Evolutionary conservation across 2,329 filamentous ascomycete genomes (phyloP).

Genomic region (Elsinoe ampelina): DNA sequence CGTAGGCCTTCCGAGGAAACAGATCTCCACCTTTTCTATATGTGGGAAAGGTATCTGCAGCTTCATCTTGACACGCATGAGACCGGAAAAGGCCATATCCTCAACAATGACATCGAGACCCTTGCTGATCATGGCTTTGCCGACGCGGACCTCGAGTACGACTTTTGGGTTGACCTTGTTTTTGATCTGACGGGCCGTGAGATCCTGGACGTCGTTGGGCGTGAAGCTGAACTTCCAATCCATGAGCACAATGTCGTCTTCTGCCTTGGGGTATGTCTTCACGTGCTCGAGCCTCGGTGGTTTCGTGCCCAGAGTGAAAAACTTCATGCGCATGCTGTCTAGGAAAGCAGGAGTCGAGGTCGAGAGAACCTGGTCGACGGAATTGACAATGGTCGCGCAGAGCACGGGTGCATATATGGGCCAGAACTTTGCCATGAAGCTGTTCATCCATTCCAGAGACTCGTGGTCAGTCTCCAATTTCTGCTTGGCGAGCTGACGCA

Average conservation of each 20-base stretch:
- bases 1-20: conserved; percentile 76
- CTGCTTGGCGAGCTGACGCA: conserved; percentile 77
- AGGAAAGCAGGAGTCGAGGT: conserved; percentile 85
- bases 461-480: conserved; percentile 84
- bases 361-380: conserved; percentile 91
- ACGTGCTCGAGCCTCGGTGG: conserved; percentile 94
- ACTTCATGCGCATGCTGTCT: conserved; percentile 87
- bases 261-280: conserved; percentile 92
- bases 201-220: conserved; percentile 83
- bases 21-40: conserved; percentile 89
- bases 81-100: conserved; percentile 89
- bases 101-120: conserved; percentile 96
- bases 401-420: conserved; percentile 95
- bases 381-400: conserved; percentile 81
- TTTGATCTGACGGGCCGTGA: conserved; percentile 82
- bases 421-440: conserved; percentile 97
- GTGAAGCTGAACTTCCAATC: conserved; percentile 99
- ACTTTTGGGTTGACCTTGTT: conserved; percentile 97
- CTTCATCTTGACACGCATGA: conserved; percentile 97
- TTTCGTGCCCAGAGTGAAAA: conserved; percentile 88
- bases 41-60: conserved; percentile 93
- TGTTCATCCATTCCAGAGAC: conserved; percentile 98
- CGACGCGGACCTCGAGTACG: conserved; percentile 85
- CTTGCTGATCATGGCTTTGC: conserved; percentile 95
- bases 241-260: conserved; percentile 95